These are phyloP conservation scores for Cordyceps cicadae DNA, from an alignment of 2,329 filamentous ascomycete genomes.

Conservation along the genomic window DNA sequence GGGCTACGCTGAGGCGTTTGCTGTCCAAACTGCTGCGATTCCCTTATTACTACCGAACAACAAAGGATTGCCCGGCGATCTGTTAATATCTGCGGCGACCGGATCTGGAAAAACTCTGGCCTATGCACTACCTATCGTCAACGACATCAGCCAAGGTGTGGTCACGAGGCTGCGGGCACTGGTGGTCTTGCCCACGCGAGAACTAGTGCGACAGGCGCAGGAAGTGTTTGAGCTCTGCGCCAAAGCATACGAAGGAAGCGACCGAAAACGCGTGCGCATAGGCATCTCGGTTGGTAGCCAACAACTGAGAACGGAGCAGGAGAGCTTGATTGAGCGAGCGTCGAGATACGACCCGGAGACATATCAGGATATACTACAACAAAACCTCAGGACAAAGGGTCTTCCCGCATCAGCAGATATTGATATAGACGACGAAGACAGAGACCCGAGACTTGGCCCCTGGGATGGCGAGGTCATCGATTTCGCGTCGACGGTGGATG, in stretches of 20 bases:
- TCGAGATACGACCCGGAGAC: constrained; percentile 56
- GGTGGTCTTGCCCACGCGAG: constrained; percentile 83
- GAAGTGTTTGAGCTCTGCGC: constrained; percentile 69
- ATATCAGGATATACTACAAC: constrained; percentile 27
- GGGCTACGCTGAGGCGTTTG: constrained; percentile 34
- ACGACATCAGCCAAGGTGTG: constrained; percentile 58
- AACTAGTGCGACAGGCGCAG: constrained; percentile 79
- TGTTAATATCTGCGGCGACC: constrained; percentile 86
- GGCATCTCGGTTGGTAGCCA: constrained; percentile 78
- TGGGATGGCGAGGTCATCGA: constrained; percentile 47
- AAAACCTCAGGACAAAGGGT: constrained; percentile 14
- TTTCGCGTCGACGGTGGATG: constrained; percentile 67
- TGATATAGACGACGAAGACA: constrained; percentile 11
- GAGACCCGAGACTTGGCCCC: constrained; percentile 23
- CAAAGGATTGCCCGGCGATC: constrained; percentile 58
- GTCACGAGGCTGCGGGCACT: constrained; percentile 66
- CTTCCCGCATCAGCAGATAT: not conserved
- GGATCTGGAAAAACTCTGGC: constrained; percentile 93
- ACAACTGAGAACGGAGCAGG: constrained; percentile 58
- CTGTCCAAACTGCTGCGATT: constrained; percentile 47
- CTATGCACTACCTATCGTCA: constrained; percentile 79
- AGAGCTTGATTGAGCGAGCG: constrained; percentile 36
- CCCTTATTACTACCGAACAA: constrained; percentile 66
- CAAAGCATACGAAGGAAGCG: constrained; percentile 45
- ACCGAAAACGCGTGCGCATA: constrained; percentile 62